Evolutionary conservation across 140 eudicot genomes (phyloP).

Genomic region (Stevia rebaudiana): DNA sequence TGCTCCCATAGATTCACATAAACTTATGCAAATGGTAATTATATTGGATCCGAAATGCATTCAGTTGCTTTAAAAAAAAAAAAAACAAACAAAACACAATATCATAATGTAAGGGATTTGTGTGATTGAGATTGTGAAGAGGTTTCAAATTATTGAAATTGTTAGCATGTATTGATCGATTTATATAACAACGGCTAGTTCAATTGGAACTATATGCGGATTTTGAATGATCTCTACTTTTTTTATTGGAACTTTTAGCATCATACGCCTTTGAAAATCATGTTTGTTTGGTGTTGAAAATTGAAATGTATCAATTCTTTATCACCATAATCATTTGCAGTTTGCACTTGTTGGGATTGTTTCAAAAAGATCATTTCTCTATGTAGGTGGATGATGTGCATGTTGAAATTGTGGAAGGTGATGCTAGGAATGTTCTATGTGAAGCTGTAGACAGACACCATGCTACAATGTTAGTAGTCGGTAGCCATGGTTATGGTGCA

Average conservation of each 20-base stretch:
- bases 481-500: slow-evolving; percentile 94
- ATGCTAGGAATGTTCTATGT: slow-evolving; percentile 81
- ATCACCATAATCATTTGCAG: neutral
- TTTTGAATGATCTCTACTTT: neutral
- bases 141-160: neutral
- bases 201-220: neutral
- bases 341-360: neutral
- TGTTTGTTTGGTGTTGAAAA: slow-evolving; percentile 13
- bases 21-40: neutral
- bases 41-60: neutral
- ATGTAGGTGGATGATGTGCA: slow-evolving; percentile 57
- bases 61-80: neutral
- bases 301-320: neutral
- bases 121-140: neutral
- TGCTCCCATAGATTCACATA: neutral
- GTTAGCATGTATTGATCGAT: slow-evolving; percentile 3
- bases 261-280: neutral
- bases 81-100: too few species aligned
- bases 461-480: slow-evolving; percentile 80
- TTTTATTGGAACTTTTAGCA: neutral
- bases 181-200: neutral
- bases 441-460: slow-evolving; percentile 89
- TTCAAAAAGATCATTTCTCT: slow-evolving; percentile 3
- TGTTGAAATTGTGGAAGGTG: slow-evolving; percentile 73
- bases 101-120: neutral